Evolutionary conservation across 495 filamentous ascomycete species (phyloP).

Genomic region (Aspergillus wentii): DNA sequence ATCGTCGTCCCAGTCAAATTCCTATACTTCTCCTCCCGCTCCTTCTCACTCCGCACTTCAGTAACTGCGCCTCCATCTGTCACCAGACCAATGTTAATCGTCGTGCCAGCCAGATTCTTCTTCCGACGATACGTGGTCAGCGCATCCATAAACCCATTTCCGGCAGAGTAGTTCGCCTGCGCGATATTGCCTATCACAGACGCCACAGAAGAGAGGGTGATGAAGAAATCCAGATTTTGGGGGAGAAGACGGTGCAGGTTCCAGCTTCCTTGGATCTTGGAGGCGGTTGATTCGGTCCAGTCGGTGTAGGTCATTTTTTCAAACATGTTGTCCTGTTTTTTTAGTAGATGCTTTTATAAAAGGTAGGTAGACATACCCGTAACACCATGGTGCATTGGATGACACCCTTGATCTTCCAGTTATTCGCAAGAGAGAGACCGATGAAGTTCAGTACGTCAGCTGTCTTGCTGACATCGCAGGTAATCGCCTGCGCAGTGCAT

Average conservation of each 20-base stretch:
- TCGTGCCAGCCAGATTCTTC: too few relatives aligned
- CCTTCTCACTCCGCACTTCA: too few relatives aligned
- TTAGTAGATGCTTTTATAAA: background rate
- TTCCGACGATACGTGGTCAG: conserved; percentile 33
- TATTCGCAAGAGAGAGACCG: too few relatives aligned
- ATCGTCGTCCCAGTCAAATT: too few relatives aligned
- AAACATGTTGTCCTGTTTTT: conserved; percentile 29
- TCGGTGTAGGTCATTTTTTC: conserved; percentile 44
- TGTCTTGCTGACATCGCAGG: too few relatives aligned
- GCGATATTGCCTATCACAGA: conserved; percentile 37
- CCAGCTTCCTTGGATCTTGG: conserved; percentile 45
- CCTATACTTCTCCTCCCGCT: too few relatives aligned
- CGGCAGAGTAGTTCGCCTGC: conserved; percentile 42
- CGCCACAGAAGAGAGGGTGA: conserved; percentile 38
- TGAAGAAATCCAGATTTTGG: conserved; percentile 48
- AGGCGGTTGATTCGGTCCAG: conserved; percentile 32
- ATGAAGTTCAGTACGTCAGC: too few relatives aligned
- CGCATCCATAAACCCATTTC: conserved; percentile 35
- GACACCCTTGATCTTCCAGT: too few relatives aligned
- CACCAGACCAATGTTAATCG: too few relatives aligned
- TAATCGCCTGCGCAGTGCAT: too few relatives aligned
- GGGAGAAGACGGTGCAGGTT: conserved; percentile 52
- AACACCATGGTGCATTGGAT: conserved; percentile 42
- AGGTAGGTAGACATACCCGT: conserved; percentile 16
- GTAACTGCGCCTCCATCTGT: too few relatives aligned